Evolutionary conservation across 2,329 filamentous ascomycete genomes (phyloP).

Genomic region (Pseudogymnoascus sp.): DNA sequence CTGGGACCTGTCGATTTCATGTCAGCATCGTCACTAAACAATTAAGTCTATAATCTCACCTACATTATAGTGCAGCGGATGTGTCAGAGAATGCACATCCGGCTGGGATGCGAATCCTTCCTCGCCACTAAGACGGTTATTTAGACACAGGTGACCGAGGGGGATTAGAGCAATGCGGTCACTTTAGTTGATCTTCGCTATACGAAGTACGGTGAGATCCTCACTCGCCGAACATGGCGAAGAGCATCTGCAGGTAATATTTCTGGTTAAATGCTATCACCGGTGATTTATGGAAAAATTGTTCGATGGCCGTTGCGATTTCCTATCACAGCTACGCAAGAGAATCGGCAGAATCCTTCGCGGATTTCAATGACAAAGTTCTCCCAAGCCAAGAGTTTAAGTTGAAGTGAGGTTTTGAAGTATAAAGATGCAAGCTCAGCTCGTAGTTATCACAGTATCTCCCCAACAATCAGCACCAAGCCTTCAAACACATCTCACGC

Average conservation of each 20-base stretch:
- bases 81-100: neutral
- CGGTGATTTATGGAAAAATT: constrained; percentile 3
- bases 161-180: neutral
- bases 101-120: neutral
- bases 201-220: neutral
- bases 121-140: neutral
- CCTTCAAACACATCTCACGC: neutral
- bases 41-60: neutral
- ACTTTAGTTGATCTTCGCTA: neutral
- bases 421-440: neutral
- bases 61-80: neutral
- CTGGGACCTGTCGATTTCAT: neutral
- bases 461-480: neutral
- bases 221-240: neutral
- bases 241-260: neutral
- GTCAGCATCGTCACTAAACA: neutral
- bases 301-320: neutral
- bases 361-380: neutral
- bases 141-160: neutral
- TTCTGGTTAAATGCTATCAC: neutral
- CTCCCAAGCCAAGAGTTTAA: neutral
- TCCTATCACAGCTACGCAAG: neutral
- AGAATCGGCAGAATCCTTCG: neutral
- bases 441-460: neutral
- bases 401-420: neutral